phyloP scores from a whole-genome alignment of 352 stramenopile genomes.

The Pythium monospermum region DNA sequence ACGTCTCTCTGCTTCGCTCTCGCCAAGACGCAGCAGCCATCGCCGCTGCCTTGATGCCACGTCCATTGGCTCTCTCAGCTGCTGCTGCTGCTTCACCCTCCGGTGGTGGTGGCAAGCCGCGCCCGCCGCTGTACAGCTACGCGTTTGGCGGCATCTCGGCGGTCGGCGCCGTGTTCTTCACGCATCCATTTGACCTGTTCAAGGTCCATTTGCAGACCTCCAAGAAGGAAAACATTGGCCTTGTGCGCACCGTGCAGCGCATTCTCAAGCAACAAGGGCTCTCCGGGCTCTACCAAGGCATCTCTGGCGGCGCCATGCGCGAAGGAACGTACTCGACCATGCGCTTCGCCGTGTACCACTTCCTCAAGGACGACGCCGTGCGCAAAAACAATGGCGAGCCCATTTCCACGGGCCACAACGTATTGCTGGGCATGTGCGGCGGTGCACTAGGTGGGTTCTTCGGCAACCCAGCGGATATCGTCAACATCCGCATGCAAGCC shows the following conservation, averaged over 20 bases:
- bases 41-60: not conserved
- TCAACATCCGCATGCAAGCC: conserved; percentile 84
- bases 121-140: conserved; percentile 61
- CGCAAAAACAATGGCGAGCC: conserved; percentile 53
- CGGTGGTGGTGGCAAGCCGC: conserved; percentile 1
- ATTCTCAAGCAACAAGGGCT: conserved; percentile 66
- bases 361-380: conserved; percentile 74
- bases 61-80: conserved; percentile 8
- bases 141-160: conserved; percentile 68
- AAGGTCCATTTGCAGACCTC: conserved; percentile 82
- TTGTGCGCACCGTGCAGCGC: conserved; percentile 40
- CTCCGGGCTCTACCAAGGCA: conserved; percentile 71
- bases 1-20: not conserved
- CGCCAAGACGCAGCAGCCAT: not conserved
- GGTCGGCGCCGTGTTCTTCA: conserved; percentile 83
- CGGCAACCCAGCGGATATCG: conserved; percentile 75
- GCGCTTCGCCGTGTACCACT: conserved; percentile 81
- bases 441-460: conserved; percentile 61
- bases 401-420: conserved; percentile 68
- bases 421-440: conserved; percentile 61
- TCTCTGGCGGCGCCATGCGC: conserved; percentile 70
- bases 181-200: conserved; percentile 78
- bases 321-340: conserved; percentile 84
- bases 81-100: not conserved
- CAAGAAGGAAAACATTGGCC: conserved; percentile 60